Evolutionary conservation across 108 stramenopile species (phyloP).

Genomic region (Epithemia pelagica): DNA sequence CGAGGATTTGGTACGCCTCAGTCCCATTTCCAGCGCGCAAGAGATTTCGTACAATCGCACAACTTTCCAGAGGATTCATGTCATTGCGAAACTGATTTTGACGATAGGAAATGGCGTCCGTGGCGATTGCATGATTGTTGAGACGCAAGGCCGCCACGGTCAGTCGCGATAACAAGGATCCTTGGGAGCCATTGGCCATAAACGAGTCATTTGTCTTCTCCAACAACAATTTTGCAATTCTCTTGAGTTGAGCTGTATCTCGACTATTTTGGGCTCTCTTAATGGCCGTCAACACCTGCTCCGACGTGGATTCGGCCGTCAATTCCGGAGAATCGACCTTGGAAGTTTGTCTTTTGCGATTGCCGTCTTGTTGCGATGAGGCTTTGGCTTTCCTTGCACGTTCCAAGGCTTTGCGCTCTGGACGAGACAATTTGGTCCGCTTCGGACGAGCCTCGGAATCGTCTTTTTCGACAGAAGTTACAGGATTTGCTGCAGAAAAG

Average conservation of each 20-base stretch:
- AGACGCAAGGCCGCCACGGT: constrained; percentile 76
- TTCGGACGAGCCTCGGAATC: no score
- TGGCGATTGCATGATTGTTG: constrained; percentile 53
- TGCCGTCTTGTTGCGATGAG: no score
- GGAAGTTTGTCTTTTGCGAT: no score
- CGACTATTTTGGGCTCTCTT: constrained; percentile 75
- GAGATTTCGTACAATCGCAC: constrained; percentile 69
- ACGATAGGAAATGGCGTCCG: constrained; percentile 55
- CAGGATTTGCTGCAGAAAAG: no score
- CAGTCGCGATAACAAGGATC: constrained; percentile 67
- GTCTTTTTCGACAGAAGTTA: no score
- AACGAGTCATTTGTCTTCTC: constrained; percentile 51
- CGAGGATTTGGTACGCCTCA: constrained; percentile 62
- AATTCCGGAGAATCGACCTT: no score
- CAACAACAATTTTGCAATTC: constrained; percentile 67
- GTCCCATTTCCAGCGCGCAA: constrained; percentile 53
- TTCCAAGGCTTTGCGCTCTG: constrained; percentile 55
- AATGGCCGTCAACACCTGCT: constrained; percentile 65
- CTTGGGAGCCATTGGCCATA: constrained; percentile 72
- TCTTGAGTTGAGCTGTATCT: constrained; percentile 53
- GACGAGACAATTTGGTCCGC: constrained; percentile 19
- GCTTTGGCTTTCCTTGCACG: constrained; percentile 30
- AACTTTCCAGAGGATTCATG: constrained; percentile 71
- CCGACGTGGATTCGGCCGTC: constrained; percentile 53
- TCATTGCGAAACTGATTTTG: constrained; percentile 37